phyloP scores from a whole-genome alignment of 495 filamentous ascomycete genomes.

The Penicillium parvum region DNA sequence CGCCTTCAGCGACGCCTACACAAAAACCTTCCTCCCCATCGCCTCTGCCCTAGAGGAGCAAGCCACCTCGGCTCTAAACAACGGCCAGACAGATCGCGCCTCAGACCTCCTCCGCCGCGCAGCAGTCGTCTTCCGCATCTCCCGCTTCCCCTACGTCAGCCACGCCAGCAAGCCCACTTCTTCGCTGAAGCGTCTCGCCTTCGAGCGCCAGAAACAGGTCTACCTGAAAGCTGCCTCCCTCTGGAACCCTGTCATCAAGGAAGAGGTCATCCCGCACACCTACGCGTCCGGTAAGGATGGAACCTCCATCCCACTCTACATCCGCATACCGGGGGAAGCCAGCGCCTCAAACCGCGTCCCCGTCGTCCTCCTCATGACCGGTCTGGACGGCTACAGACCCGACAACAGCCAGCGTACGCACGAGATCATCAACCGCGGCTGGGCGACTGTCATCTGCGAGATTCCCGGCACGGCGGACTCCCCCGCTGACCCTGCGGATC shows the following conservation, averaged over 20 bases:
- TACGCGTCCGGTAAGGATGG: slow-evolving; percentile 46
- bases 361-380: slow-evolving; percentile 65
- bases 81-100: slow-evolving; percentile 46
- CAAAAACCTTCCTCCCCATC: slow-evolving; percentile 54
- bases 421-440: slow-evolving; percentile 58
- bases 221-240: slow-evolving; percentile 55
- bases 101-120: slow-evolving; percentile 63
- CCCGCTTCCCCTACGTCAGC: slow-evolving; percentile 67
- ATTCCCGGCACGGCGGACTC: slow-evolving; percentile 80
- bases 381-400: slow-evolving; percentile 73
- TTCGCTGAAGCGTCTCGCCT: slow-evolving; percentile 55
- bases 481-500: slow-evolving; percentile 57
- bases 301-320: slow-evolving; percentile 58
- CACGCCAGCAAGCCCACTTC: slow-evolving; percentile 30
- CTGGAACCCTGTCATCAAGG: slow-evolving; percentile 53
- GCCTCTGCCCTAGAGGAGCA: slow-evolving; percentile 48
- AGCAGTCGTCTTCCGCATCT: slow-evolving; percentile 67
- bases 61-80: slow-evolving; percentile 43
- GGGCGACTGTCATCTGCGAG: slow-evolving; percentile 61
- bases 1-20: slow-evolving; percentile 60
- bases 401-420: slow-evolving; percentile 71
- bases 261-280: slow-evolving; percentile 58
- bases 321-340: slow-evolving; percentile 52
- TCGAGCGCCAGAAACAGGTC: slow-evolving; percentile 61
- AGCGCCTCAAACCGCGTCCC: slow-evolving; percentile 44